These are phyloP conservation scores for Volvariella volvacea DNA, from an alignment of 1,284 basidiomycete genomes.

Conservation along the genomic window DNA sequence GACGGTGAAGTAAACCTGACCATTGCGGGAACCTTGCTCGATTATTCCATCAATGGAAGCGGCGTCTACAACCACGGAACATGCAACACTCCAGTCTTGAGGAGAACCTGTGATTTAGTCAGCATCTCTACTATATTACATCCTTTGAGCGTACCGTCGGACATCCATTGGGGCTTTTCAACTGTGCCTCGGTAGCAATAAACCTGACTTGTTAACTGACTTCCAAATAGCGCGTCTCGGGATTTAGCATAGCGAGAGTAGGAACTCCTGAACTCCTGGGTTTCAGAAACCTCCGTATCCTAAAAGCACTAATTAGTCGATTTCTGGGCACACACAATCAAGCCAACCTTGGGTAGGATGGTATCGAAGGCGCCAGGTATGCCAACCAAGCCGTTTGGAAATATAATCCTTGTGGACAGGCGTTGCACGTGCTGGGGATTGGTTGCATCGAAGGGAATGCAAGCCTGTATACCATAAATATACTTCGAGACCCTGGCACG, in stretches of 20 bases:
- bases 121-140: conserved; percentile 2
- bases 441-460: background rate
- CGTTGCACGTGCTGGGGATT: background rate
- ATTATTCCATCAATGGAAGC: background rate
- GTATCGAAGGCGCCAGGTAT: conserved; percentile 26
- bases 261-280: conserved; percentile 28
- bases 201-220: conserved; percentile 12
- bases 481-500: conserved; percentile 36
- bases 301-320: too few relatives aligned
- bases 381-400: background rate
- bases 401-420: background rate
- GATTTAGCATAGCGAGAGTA: conserved; percentile 25
- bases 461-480: conserved; percentile 29
- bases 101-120: conserved; percentile 7
- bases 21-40: conserved; percentile 9
- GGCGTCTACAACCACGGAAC: background rate
- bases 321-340: too few relatives aligned
- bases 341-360: conserved; percentile 23
- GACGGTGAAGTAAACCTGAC: conserved; percentile 27
- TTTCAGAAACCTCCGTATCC: conserved; percentile 29
- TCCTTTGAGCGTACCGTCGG: conserved; percentile 22
- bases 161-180: conserved; percentile 36
- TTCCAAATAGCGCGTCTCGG: conserved; percentile 20
- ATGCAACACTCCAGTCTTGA: conserved; percentile 5
- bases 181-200: conserved; percentile 35